Evolutionary conservation across 2,329 filamentous ascomycete species (phyloP).

Genomic region (Xylaria sp.): DNA sequence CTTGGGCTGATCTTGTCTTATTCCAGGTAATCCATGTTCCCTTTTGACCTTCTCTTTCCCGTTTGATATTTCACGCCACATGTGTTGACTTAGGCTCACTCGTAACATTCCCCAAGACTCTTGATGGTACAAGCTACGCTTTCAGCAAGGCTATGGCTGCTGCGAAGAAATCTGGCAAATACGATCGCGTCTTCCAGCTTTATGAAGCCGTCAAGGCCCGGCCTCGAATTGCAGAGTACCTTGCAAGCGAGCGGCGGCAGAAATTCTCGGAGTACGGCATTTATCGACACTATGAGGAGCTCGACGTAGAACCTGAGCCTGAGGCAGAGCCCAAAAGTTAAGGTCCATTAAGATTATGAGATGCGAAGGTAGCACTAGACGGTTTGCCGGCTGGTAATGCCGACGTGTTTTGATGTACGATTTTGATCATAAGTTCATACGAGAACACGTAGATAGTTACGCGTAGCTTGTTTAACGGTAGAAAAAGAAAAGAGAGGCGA

Average conservation of each 20-base stretch:
- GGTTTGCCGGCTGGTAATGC: not conserved
- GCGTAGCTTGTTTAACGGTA: too few relatives aligned
- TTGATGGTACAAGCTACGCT: conserved; percentile 69
- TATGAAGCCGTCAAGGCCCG: conserved; percentile 70
- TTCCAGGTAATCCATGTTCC: conserved; percentile 67
- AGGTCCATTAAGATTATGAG: not conserved
- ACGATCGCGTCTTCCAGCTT: conserved; percentile 69
- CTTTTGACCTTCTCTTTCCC: not conserved
- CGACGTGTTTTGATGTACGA: too few relatives aligned
- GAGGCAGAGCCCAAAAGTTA: not conserved
- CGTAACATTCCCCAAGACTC: conserved; percentile 48
- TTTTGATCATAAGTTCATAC: too few relatives aligned
- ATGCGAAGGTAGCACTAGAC: not conserved
- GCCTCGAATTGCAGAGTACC: conserved; percentile 72
- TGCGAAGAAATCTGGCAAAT: conserved; percentile 65
- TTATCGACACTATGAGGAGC: conserved; percentile 76
- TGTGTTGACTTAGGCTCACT: not conserved
- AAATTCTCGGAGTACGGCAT: conserved; percentile 70
- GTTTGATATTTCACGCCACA: not conserved
- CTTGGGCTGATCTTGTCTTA: conserved; percentile 76
- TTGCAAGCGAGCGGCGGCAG: conserved; percentile 70
- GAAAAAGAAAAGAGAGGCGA: too few relatives aligned
- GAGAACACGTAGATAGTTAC: too few relatives aligned
- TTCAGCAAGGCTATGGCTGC: conserved; percentile 74
- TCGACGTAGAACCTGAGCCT: conserved; percentile 60